Base-by-base conservation (phyloP, 148 eudicot species). In the Heliosperma pusillum region DNA sequence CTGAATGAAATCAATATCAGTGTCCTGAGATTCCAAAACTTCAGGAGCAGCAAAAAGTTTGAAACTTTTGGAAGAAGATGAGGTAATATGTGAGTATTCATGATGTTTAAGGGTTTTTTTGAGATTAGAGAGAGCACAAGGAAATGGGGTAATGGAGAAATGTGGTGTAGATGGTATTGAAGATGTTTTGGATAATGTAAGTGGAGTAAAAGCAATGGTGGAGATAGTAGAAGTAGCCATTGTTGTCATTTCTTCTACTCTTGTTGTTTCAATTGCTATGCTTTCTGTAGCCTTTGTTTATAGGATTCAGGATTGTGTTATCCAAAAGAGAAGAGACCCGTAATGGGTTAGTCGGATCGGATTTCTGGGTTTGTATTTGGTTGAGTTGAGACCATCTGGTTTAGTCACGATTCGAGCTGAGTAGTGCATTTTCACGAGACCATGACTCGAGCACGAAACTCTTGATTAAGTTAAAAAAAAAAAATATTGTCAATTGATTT, bases 21-120 rank as follows among this genome's bases (percentile, higher is more conserved):
- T 67, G 57, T 79, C 82, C 52, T 76, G 62, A 17, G 84, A 33
- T 2, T 77, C 84, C 80, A 84, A 74, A 33, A 59, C 74, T 78
- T 87, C 86, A 74, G 89, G 84, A 4, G 82, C 82, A 76, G 89
- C 83, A 76, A 82, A 79, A 69, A 84, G 78, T 61, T 66, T 82
- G 40, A 78, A 42, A 47, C 47, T 69, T 12, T 55, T 27, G 47
- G 33, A 5, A 17, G 27, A 24, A 47, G 66, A 58, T 2, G 57
- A 59, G 52, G 22, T 16, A 13, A 21, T 45, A 53, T 69, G 30
- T 10, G 19, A 20, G 8, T 30, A 53, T 55, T 64, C 77, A 50
- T 57, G 58, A 58, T n/a, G 73, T 16, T 24, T 78, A 27, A 73
- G 76, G 74, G 84, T 79, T 63, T 62, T 78, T 65, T 44, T 21